Evolutionary conservation across 306 rosid species (phyloP).

Genomic region (Sechiopsis laciniata): DNA sequence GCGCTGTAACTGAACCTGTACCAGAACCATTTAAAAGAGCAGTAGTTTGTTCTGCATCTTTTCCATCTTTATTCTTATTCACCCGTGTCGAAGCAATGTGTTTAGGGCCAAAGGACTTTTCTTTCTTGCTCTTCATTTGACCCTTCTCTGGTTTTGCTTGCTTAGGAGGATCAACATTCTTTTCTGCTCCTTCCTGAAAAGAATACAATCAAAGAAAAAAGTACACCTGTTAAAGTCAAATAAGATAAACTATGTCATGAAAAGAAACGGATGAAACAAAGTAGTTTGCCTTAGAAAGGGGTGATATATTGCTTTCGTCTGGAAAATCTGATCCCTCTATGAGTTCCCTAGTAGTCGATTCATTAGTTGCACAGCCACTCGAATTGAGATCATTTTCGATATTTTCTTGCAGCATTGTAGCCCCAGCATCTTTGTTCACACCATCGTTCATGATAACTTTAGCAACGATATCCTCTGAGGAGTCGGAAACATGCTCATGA

Average conservation of each 20-base stretch:
- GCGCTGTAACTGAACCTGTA: conserved; percentile 32
- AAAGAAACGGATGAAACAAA: conserved; percentile 17
- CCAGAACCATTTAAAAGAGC: conserved; percentile 58
- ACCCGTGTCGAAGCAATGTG: conserved; percentile 30
- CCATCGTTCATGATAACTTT: conserved; percentile 29
- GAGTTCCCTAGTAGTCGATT: conserved; percentile 35
- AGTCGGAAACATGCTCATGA: conserved; percentile 28
- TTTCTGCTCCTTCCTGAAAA: conserved; percentile 47
- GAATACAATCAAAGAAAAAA: background rate
- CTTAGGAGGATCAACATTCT: conserved; percentile 32
- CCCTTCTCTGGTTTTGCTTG: conserved; percentile 43
- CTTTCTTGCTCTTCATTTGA: conserved; percentile 47
- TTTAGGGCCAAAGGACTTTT: conserved; percentile 39
- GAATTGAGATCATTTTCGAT: conserved; percentile 30
- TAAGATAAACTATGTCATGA: background rate
- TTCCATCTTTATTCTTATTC: conserved; percentile 56
- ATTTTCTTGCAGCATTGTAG: conserved; percentile 40
- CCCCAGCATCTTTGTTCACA: conserved; percentile 25
- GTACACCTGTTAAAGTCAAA: conserved; percentile 27
- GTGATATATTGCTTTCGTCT: conserved; percentile 32
- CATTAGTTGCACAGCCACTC: conserved; percentile 34
- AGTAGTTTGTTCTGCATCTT: conserved; percentile 41
- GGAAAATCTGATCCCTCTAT: conserved; percentile 42
- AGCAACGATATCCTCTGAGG: conserved; percentile 33
- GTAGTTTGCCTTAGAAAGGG: conserved; percentile 44